Base-by-base conservation (phyloP, 192 early-diverging fungal genomes). In the Mortierella antarctica region DNA sequence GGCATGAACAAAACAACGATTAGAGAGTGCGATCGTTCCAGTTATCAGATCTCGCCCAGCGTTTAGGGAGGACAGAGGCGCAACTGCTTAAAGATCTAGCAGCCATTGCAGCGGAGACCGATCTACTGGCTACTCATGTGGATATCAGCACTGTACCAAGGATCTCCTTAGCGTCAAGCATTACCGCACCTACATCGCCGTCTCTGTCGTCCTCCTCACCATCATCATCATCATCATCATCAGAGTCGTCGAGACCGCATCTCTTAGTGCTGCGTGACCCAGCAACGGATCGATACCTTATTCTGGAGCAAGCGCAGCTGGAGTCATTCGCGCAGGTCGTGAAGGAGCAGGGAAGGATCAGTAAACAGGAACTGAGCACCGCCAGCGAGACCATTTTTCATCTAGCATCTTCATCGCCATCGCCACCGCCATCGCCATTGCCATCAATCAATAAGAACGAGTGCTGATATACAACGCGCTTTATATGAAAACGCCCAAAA, bases 11-110 rank as follows among this genome's bases (percentile, higher is more conserved):
- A 31, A 31, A 31, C 31, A 31, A 31, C 12, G 9, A 17, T 20
- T 57, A 80, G 77, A 40, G 70, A 41, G 69, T 80, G 9, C 61
- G 55, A 47, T 80, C 77, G 23, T 80, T 80, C 31, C 51, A 55
- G 5, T 13, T 80, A 4, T 40, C 58, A 13, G 23, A 51, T 9
- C 49, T 80, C 8, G 65, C 77, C 12, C 62, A 49, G 17, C 18
- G 63, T 40, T 23, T 80, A 6, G 70, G 53, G 39, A 71, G 77
- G 49, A 72, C 77, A 7, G 77, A 80, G 40, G 47, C 77, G 1
- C 77, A 80, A n/a, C n/a, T 80, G 45, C 18, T 57, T 4, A 67
- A 58, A 50, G 77, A 80, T 31, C 55, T 80, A 8, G 54, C 52
- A 6, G 70, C 60, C 13, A 59, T 80, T 23, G 57, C 77, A 13